Percentiles rank a stretch among this genome's conserved stretches.
Conservation (phyloP, 345 rosid genomes). For the Lepidium aucheri region DNA sequence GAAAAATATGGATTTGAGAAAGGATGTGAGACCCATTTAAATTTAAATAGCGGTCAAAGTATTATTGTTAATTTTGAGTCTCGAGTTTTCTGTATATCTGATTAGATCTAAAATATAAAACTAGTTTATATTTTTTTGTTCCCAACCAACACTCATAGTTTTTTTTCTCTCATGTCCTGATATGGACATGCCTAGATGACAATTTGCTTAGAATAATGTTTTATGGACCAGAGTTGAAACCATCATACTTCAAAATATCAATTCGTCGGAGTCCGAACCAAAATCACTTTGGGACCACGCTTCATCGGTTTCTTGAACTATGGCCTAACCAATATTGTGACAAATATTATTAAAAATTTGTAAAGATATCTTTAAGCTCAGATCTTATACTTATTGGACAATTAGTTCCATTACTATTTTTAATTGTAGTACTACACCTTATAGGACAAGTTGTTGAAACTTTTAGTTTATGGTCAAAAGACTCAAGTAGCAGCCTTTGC, state of each 20-base stretch:
- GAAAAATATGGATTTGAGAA: too few relatives aligned
- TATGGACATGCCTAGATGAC: neutral
- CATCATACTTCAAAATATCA: neutral
- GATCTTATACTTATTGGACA: conserved; percentile 9
- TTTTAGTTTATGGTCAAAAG: conserved; percentile 4
- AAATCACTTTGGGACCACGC: neutral
- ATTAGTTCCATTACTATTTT: conserved; percentile 6
- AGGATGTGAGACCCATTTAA: too few relatives aligned
- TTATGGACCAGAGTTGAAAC: neutral
- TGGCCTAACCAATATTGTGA: neutral
- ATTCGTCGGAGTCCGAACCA: neutral
- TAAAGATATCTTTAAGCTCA: neutral
- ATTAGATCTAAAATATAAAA: too few relatives aligned
- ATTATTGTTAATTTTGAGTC: too few relatives aligned
- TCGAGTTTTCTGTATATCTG: too few relatives aligned
- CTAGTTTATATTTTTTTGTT: too few relatives aligned
- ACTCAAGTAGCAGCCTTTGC: neutral
- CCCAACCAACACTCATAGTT: too few relatives aligned
- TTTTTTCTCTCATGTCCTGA: too few relatives aligned
- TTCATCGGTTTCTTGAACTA: neutral
- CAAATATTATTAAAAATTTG: neutral
- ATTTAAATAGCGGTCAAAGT: too few relatives aligned
- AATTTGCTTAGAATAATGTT: neutral
- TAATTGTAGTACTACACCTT: conserved; percentile 3
- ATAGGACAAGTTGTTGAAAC: neutral